Evolutionary conservation across 192 early-diverging fungal species (phyloP).

Genomic region (Hyaloraphidium curvatum): DNA sequence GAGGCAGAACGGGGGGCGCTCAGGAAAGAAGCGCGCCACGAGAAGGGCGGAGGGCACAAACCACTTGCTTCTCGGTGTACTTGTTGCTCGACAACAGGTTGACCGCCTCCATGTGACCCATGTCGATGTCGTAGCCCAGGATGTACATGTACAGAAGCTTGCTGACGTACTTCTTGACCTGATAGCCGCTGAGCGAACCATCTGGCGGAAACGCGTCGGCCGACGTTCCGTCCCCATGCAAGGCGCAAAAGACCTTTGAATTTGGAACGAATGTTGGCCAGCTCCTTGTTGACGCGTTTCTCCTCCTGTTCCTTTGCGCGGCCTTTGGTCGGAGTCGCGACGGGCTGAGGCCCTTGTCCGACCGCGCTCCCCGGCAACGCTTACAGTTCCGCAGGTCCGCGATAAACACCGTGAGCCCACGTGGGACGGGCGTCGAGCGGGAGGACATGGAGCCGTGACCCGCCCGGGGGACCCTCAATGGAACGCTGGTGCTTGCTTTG

Average conservation of each 20-base stretch:
- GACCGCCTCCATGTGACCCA: conserved; percentile 94
- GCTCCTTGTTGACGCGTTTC: conserved; percentile 96
- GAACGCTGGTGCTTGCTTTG: too few relatives aligned
- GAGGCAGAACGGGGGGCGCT: not conserved
- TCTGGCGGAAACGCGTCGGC: conserved; percentile 27
- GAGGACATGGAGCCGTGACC: too few relatives aligned
- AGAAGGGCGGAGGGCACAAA: conserved; percentile 17
- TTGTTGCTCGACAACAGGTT: conserved; percentile 72
- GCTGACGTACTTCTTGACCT: conserved; percentile 99
- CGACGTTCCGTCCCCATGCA: not conserved
- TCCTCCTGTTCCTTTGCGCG: conserved; percentile 92
- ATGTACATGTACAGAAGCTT: conserved; percentile 99
- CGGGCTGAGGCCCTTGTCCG: not conserved
- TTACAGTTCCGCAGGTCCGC: conserved; percentile 97
- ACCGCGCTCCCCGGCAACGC: conserved; percentile 6
- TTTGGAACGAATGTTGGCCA: conserved; percentile 96
- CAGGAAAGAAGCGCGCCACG: not conserved
- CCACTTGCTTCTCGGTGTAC: conserved; percentile 97
- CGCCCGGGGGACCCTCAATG: too few relatives aligned
- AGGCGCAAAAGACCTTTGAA: conserved; percentile 84
- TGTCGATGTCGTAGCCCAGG: conserved; percentile 93
- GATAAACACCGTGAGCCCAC: conserved; percentile 85
- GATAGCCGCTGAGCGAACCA: conserved; percentile 79
- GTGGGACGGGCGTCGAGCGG: too few relatives aligned
- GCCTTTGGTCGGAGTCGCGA: conserved; percentile 27